These are phyloP conservation scores for Plicaturopsis crispa DNA, from an alignment of 768 basidiomycete genomes.

Conservation along the genomic window DNA sequence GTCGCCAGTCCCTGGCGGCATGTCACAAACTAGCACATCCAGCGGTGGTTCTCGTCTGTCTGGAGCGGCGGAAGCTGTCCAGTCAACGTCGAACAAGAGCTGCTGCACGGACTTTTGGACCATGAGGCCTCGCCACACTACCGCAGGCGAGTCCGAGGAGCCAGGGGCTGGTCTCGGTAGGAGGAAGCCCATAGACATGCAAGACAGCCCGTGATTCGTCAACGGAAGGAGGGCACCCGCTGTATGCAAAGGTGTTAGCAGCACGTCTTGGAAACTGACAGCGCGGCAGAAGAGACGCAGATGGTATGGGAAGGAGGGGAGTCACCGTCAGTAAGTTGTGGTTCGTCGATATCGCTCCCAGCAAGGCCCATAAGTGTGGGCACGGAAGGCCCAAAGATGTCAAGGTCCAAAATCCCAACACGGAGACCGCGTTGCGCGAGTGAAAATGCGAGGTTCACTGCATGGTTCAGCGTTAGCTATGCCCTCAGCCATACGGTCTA, in stretches of 20 bases:
- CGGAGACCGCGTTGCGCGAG: constrained; percentile 48
- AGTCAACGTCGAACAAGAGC: constrained; percentile 92
- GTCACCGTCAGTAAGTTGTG: constrained; percentile 64
- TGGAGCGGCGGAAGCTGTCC: constrained; percentile 41
- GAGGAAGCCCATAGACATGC: constrained; percentile 98
- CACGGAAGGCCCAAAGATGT: constrained; percentile 92
- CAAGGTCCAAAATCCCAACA: constrained; percentile 88
- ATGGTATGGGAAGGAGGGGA: too few species aligned
- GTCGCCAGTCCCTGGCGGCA: constrained; percentile 97
- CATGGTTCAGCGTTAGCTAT: constrained; percentile 7
- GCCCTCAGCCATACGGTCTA: neutral
- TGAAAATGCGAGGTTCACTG: constrained; percentile 79
- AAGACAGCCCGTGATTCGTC: constrained; percentile 80
- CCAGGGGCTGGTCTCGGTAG: constrained; percentile 49
- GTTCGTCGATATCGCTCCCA: constrained; percentile 67
- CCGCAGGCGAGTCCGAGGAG: constrained; percentile 57
- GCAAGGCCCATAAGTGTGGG: constrained; percentile 91
- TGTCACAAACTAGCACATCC: constrained; percentile 87
- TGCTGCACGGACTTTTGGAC: constrained; percentile 98
- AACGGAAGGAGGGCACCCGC: constrained; percentile 78
- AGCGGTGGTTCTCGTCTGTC: constrained; percentile 50
- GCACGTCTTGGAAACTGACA: too few species aligned
- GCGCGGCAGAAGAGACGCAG: too few species aligned
- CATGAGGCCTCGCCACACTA: constrained; percentile 97
- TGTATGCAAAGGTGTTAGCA: too few species aligned